These are phyloP conservation scores for Aspergillus transmontanensis DNA, from an alignment of 2,329 filamentous ascomycete genomes.

Conservation along the genomic window DNA sequence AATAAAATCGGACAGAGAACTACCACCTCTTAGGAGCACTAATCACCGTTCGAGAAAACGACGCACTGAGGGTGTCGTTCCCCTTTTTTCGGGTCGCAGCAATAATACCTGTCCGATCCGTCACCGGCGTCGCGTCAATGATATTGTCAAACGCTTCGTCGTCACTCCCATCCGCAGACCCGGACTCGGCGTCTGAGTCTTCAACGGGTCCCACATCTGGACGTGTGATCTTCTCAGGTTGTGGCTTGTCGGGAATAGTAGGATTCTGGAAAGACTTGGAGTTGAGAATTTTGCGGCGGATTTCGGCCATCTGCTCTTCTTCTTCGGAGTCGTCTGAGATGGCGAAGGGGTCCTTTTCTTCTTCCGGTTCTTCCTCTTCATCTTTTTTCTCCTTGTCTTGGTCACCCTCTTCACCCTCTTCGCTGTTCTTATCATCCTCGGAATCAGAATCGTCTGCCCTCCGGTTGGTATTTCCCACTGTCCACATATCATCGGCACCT, in stretches of 20 bases:
- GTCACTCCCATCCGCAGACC: constrained; percentile 62
- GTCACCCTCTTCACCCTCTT: constrained; percentile 49
- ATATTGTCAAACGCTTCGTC: constrained; percentile 88
- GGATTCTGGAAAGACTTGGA: constrained; percentile 82
- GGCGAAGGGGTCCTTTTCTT: constrained; percentile 68
- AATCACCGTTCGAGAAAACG: constrained; percentile 53
- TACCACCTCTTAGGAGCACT: constrained; percentile 53
- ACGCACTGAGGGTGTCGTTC: constrained; percentile 52
- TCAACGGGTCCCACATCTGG: constrained; percentile 53
- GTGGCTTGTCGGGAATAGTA: constrained; percentile 52
- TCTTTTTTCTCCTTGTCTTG: constrained; percentile 50
- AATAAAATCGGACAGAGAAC: neutral
- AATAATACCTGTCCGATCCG: constrained; percentile 76
- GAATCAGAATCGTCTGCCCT: constrained; percentile 53
- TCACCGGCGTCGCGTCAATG: constrained; percentile 86
- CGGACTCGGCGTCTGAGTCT: constrained; percentile 70
- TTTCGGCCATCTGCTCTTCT: constrained; percentile 89
- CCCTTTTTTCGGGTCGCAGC: constrained; percentile 60
- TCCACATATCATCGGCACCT: constrained; percentile 74
- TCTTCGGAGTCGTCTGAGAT: constrained; percentile 80
- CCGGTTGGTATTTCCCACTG: constrained; percentile 84
- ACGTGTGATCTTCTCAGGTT: constrained; percentile 63
- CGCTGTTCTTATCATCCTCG: constrained; percentile 55
- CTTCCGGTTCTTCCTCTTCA: constrained; percentile 45
- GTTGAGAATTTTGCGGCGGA: constrained; percentile 83